A percentile compares a stretch with the other conserved stretches of the same genome.
phyloP scores from a whole-genome alignment of 495 filamentous ascomycete genomes.

The Neurospora tetraspora region DNA sequence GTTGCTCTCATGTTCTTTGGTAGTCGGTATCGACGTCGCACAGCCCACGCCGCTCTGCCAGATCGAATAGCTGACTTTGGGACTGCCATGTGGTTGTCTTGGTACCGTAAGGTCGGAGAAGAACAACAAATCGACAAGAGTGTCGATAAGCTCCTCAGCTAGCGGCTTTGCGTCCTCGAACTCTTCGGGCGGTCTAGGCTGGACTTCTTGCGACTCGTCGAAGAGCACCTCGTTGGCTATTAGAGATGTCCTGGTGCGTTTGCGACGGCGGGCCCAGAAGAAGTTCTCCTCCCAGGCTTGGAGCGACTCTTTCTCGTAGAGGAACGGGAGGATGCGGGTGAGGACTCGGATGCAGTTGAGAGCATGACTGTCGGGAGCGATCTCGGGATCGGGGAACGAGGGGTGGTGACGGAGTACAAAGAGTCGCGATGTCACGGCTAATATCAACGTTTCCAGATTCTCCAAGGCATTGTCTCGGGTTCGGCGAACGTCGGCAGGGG shows the following conservation, averaged over 20 bases:
- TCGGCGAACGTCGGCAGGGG: conserved; percentile 83
- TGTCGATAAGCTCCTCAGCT: conserved; percentile 89
- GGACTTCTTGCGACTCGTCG: conserved; percentile 56
- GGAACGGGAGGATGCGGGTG: conserved; percentile 81
- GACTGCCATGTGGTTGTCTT: conserved; percentile 48
- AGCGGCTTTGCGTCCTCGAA: conserved; percentile 80
- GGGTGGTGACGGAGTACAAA: conserved; percentile 75
- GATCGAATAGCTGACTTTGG: conserved; percentile 84
- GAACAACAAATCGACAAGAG: conserved; percentile 82
- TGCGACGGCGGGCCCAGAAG: conserved; percentile 77
- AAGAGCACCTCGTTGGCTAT: conserved; percentile 68
- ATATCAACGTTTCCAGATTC: conserved; percentile 86
- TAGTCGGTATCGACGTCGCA: conserved; percentile 79
- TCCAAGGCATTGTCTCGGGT: conserved; percentile 75
- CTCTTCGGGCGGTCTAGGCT: conserved; percentile 45
- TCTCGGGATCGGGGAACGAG: conserved; percentile 79
- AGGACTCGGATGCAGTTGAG: conserved; percentile 91
- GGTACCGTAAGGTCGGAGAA: conserved; percentile 84
- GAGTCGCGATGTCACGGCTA: conserved; percentile 71
- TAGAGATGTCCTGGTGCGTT: conserved; percentile 41
- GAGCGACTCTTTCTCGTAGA: conserved; percentile 85
- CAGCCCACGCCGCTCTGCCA: conserved; percentile 98
- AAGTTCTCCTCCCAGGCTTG: conserved; percentile 84
- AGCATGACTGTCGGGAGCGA: conserved; percentile 81
- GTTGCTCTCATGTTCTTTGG: conserved; percentile 83